Conservation (phyloP, 768 basidiomycete genomes). For the Leccinum obscurum region DNA sequence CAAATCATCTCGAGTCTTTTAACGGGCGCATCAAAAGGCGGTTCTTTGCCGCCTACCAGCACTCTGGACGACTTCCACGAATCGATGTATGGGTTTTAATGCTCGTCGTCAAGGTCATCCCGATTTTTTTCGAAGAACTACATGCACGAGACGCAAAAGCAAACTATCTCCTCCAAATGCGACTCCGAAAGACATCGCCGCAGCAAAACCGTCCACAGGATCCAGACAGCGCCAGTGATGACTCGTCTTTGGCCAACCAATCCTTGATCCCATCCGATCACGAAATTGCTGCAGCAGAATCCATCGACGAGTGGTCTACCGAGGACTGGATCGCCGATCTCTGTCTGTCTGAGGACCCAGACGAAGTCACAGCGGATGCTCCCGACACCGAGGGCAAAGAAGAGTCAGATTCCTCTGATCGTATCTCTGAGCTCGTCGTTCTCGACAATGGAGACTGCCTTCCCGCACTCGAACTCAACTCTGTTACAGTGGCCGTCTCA, state of each 20-base stretch:
- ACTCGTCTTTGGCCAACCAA: neutral
- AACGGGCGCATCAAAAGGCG: neutral
- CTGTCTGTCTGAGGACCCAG: neutral
- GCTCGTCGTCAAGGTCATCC: neutral
- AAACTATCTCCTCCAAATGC: neutral
- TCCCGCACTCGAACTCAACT: neutral
- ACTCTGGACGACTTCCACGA: neutral
- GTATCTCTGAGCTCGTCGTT: neutral
- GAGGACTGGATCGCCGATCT: neutral
- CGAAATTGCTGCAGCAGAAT: neutral
- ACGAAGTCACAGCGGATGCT: neutral
- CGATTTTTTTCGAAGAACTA: neutral
- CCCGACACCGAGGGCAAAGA: neutral
- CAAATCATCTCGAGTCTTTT: neutral
- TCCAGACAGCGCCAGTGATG: neutral
- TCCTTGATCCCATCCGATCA: neutral
- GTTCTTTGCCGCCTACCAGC: neutral
- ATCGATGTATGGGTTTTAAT: neutral
- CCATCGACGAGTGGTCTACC: neutral
- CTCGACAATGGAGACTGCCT: neutral
- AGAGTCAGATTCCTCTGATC: neutral
- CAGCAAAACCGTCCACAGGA: neutral
- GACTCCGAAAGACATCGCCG: neutral
- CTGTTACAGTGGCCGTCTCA: neutral
- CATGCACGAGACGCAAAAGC: neutral